These are phyloP conservation scores for Lipomyces yamadae DNA, from an alignment of 805 yeast genomes.

Conservation along the genomic window DNA sequence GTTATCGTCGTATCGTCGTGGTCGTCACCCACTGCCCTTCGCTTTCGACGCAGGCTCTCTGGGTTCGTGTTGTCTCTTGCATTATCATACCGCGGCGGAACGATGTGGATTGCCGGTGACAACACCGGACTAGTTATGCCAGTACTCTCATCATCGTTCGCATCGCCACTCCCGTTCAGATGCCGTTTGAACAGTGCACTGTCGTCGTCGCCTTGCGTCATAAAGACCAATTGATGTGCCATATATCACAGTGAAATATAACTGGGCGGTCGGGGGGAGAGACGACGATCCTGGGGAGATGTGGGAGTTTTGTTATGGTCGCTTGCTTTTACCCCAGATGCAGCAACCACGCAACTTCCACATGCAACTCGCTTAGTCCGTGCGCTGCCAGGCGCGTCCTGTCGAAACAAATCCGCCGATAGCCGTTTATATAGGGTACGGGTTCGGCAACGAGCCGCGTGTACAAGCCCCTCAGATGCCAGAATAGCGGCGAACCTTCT, in stretches of 20 bases:
- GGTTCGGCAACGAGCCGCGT: no score
- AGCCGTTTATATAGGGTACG: background rate
- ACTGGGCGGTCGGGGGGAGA: background rate
- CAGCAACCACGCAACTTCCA: background rate
- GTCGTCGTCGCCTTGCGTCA: background rate
- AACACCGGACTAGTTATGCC: conserved; percentile 7
- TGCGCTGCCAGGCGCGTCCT: background rate
- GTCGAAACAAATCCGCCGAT: background rate
- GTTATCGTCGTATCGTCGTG: background rate
- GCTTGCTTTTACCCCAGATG: background rate
- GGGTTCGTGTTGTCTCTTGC: conserved; percentile 1
- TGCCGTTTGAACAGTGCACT: background rate
- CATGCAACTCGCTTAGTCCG: background rate
- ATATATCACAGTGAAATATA: background rate
- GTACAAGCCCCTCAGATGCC: background rate
- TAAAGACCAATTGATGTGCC: background rate
- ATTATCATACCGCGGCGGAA: conserved; percentile 12
- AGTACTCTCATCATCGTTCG: background rate
- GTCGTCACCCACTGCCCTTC: background rate
- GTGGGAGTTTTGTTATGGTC: background rate
- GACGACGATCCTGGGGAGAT: background rate
- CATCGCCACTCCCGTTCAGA: background rate
- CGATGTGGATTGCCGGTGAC: conserved; percentile 21
- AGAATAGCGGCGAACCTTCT: background rate
- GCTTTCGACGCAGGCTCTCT: conserved; percentile 4